These are phyloP conservation scores for Epichloe sibirici DNA, from an alignment of 2,329 filamentous ascomycete species.

Conservation along the genomic window DNA sequence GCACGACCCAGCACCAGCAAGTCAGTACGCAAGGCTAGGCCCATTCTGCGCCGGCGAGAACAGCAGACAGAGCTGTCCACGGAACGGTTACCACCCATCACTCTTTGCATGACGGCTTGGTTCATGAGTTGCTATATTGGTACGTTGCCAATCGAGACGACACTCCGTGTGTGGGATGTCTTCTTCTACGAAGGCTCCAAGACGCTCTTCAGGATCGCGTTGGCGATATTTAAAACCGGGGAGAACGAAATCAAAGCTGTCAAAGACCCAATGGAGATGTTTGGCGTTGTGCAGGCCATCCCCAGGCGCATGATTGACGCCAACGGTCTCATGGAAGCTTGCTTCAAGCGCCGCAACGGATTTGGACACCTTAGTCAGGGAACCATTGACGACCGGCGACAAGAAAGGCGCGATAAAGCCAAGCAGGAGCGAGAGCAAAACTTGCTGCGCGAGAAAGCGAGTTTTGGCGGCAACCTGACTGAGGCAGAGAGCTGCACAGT, in stretches of 20 bases:
- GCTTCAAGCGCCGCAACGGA: constrained; percentile 67
- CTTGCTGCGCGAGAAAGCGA: constrained; percentile 14
- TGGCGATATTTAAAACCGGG: constrained; percentile 83
- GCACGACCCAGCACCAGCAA: constrained; percentile 24
- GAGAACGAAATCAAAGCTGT: constrained; percentile 71
- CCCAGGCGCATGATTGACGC: constrained; percentile 72
- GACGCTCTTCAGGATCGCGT: constrained; percentile 81
- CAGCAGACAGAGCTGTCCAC: constrained; percentile 27
- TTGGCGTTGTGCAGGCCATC: constrained; percentile 82
- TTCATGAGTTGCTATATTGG: constrained; percentile 97
- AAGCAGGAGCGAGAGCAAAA: constrained; percentile 27
- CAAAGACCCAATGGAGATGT: constrained; percentile 85
- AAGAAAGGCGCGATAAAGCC: constrained; percentile 49
- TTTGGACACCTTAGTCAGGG: constrained; percentile 74
- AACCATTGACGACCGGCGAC: constrained; percentile 63
- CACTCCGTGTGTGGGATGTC: constrained; percentile 85
- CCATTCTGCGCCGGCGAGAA: constrained; percentile 28
- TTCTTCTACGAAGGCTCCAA: constrained; percentile 95
- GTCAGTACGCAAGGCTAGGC: constrained; percentile 24
- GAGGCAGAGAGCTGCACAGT: constrained; percentile 17
- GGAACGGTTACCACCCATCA: constrained; percentile 69
- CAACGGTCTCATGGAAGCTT: constrained; percentile 70
- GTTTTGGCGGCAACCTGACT: constrained; percentile 19
- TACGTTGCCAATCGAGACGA: constrained; percentile 81
- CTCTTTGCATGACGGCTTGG: constrained; percentile 87